Conservation (phyloP, 176 grass and related monocot species). For the Oryza rufipogon region DNA sequence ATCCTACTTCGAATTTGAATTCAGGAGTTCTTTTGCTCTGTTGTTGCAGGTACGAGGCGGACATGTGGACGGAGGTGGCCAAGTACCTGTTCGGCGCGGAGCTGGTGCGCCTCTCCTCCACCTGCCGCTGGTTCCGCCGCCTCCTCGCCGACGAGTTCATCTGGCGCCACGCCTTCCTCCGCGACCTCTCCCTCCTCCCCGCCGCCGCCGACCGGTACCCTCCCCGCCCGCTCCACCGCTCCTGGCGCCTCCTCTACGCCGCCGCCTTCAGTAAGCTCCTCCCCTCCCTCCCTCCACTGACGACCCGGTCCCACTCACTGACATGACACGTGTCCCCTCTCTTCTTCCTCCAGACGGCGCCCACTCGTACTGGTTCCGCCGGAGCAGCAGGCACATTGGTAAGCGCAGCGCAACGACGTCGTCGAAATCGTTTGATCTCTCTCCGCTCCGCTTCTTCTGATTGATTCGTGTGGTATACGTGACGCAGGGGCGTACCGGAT, state of each 20-base stretch:
- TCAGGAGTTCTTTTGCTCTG: neutral
- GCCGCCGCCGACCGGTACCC: neutral
- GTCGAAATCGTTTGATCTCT: neutral
- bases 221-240: conserved; percentile 50
- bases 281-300: neutral
- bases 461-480: neutral
- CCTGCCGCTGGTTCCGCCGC: conserved; percentile 70
- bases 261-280: conserved; percentile 61
- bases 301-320: conserved; percentile 32
- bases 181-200: conserved; percentile 60
- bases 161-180: conserved; percentile 81
- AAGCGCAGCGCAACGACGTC: conserved; percentile 27
- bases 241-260: conserved; percentile 75
- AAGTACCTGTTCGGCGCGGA: conserved; percentile 75
- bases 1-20: conserved; percentile 18
- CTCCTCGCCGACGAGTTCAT: conserved; percentile 73
- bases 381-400: conserved; percentile 75
- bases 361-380: conserved; percentile 67
- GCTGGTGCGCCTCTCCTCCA: conserved; percentile 59
- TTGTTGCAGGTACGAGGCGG: conserved; percentile 67
- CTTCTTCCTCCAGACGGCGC: conserved; percentile 54
- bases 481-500: conserved; percentile 73
- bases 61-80: conserved; percentile 93
- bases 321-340: conserved; percentile 22
- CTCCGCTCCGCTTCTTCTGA: neutral